Base-by-base conservation (phyloP, 2,329 filamentous ascomycete species). In the Fusarium graminum region DNA sequence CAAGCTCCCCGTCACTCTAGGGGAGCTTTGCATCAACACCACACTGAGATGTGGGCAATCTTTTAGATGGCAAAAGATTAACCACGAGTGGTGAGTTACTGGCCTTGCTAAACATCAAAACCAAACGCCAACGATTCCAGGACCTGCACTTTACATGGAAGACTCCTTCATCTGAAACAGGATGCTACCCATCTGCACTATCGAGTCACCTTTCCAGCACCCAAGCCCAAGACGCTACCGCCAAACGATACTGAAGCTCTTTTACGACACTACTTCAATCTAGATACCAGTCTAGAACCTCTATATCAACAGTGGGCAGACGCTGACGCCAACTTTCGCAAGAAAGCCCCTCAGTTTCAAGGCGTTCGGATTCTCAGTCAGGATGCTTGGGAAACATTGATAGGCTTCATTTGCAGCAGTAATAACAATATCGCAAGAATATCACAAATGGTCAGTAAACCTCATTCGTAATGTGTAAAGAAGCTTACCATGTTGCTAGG, bases 381-480 rank as follows among this genome's bases (percentile, higher is more conserved):
- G 80, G 94, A 97, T 81, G 90, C 94, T 1, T 99, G 96, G 95
- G 95, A 99, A 78, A 89, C 95, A 1, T 83, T 99, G 22, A 83
- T 99, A 25, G 90, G 91, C 56, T 99, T 99, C 78, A 99, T 99
- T 67, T 99, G 95, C 83, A 97, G 94, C 79, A 97, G 93, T 79
- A 99, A 99, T 80, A 99, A 99, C 80, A 97, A 99, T 76, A 99
- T 99, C 62, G 86, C 90, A 3, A 88, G 95, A 38, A 99, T 99
- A 76, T 94, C 92, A 7, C 92, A 96, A 78, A 99, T 99, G 95
- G 93, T 91, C 72, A 65, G 74, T 42, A 36, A 26, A 16, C 9
- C 19, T 9, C 8, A 13, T 30, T 12, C 13, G 16, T 2, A 6
- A 36, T 17, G 7, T 28, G 4, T 4, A 22, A 7, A 1, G 45